A percentile compares a stretch with the other conserved stretches of the same genome.
phyloP scores from a whole-genome alignment of 2,329 filamentous ascomycete genomes.

The Curvularia sp. region DNA sequence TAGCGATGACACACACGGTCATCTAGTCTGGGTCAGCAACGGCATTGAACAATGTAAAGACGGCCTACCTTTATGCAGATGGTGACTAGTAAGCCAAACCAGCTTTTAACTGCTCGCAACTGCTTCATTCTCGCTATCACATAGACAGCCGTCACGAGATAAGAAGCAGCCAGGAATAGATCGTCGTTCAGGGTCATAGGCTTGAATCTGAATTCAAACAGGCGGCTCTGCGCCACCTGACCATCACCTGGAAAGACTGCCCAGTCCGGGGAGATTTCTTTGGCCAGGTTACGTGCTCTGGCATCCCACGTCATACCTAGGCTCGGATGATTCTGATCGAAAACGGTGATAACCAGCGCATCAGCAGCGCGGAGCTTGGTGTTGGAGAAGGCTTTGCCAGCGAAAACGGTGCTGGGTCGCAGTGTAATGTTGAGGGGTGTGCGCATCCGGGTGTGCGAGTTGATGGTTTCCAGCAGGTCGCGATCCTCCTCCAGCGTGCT shows the following conservation, averaged over 20 bases:
- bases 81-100: conserved; percentile 73
- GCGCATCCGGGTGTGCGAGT: conserved; percentile 65
- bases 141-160: conserved; percentile 68
- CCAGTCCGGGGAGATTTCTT: conserved; percentile 63
- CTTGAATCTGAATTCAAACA: conserved; percentile 81
- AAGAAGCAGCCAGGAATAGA: conserved; percentile 68
- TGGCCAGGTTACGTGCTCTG: conserved; percentile 62
- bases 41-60: not conserved
- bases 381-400: conserved; percentile 77
- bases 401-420: conserved; percentile 80
- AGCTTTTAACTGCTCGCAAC: conserved; percentile 76
- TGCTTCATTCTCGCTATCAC: conserved; percentile 72
- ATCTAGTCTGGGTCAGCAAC: conserved; percentile 53
- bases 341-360: conserved; percentile 77
- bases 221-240: conserved; percentile 61
- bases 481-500: conserved; percentile 65
- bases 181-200: conserved; percentile 74
- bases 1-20: conserved; percentile 74
- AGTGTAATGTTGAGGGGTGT: conserved; percentile 77
- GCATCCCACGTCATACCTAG: conserved; percentile 71
- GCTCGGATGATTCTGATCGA: conserved; percentile 70
- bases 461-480: conserved; percentile 73
- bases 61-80: conserved; percentile 66
- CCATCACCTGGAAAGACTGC: conserved; percentile 69
- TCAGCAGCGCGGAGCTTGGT: conserved; percentile 73